These are phyloP conservation scores for Coniferiporia weirii DNA, from an alignment of 1,284 basidiomycete species.

Conservation along the genomic window DNA sequence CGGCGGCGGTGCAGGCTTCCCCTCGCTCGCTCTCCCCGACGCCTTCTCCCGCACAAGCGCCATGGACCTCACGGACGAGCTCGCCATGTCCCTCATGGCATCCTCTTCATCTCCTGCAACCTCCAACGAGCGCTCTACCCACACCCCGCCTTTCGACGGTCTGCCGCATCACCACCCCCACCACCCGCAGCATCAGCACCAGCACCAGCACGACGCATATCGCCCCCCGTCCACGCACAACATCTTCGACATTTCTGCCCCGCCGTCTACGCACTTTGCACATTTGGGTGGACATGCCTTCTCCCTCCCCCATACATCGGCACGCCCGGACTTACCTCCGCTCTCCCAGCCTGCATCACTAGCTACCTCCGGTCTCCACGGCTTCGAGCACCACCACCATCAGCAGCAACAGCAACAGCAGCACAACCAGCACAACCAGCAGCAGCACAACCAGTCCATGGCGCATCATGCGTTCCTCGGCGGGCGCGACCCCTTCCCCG, in stretches of 20 bases:
- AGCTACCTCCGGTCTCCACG: conserved; percentile 13
- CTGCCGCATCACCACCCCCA: conserved; percentile 16
- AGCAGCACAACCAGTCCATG: not conserved
- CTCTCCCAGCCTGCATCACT: conserved; percentile 16
- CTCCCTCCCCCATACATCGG: conserved; percentile 17
- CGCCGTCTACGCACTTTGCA: conserved; percentile 25
- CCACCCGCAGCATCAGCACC: conserved; percentile 24
- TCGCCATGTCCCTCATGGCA: conserved; percentile 49
- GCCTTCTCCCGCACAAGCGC: conserved; percentile 34
- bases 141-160: conserved; percentile 24
- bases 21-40: conserved; percentile 42
- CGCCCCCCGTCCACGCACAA: conserved; percentile 49
- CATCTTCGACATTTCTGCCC: conserved; percentile 65
- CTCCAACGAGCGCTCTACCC: conserved; percentile 39
- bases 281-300: conserved; percentile 10
- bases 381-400: conserved; percentile 11
- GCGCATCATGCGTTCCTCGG: not conserved
- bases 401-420: conserved; percentile 9
- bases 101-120: conserved; percentile 30
- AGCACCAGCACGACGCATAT: conserved; percentile 30
- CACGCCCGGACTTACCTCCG: conserved; percentile 14
- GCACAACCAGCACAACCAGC: not conserved
- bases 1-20: conserved; percentile 34
- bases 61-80: conserved; percentile 62
- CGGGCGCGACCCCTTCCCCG: conserved; percentile 15